Percentiles rank a stretch among this genome's conserved stretches.
phyloP scores from a whole-genome alignment of 1,284 basidiomycete species.

The Salmacisia buchloeana region DNA sequence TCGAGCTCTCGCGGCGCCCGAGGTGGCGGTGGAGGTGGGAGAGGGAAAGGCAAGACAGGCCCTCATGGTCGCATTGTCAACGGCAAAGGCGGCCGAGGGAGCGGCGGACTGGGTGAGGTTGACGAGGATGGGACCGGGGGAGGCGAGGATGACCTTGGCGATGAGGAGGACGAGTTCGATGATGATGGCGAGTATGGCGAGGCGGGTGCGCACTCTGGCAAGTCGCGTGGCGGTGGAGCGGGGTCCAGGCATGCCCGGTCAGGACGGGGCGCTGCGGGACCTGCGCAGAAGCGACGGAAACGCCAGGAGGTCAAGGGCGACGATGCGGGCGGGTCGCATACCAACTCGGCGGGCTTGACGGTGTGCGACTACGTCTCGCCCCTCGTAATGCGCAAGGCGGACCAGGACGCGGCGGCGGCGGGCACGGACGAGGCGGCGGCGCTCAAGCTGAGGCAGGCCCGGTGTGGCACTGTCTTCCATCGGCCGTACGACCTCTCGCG shows the following conservation, averaged over 20 bases:
- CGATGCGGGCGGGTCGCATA: background rate
- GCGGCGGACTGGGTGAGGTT: background rate
- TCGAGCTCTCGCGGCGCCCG: background rate
- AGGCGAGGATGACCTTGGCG: background rate
- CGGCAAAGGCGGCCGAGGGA: background rate
- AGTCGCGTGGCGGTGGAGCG: no score
- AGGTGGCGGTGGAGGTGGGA: background rate
- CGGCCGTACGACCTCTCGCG: constrained; percentile 47
- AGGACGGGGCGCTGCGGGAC: no score
- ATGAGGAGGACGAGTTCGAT: background rate
- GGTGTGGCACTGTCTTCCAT: constrained; percentile 46
- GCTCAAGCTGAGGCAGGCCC: constrained; percentile 19
- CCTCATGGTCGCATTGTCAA: background rate
- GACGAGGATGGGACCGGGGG: background rate
- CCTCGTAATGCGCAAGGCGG: constrained; percentile 8
- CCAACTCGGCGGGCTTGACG: background rate
- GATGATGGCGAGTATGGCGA: background rate
- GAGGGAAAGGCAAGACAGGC: constrained; percentile 2
- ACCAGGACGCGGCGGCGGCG: background rate
- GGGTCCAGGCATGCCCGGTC: no score
- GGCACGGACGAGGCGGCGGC: background rate
- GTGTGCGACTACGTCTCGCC: constrained; percentile 48
- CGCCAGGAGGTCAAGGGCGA: background rate
- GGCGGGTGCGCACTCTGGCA: background rate
- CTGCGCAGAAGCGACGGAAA: constrained; percentile 1